Evolutionary conservation across 305 asterid genomes (phyloP).

Genomic region (Vinca major): DNA sequence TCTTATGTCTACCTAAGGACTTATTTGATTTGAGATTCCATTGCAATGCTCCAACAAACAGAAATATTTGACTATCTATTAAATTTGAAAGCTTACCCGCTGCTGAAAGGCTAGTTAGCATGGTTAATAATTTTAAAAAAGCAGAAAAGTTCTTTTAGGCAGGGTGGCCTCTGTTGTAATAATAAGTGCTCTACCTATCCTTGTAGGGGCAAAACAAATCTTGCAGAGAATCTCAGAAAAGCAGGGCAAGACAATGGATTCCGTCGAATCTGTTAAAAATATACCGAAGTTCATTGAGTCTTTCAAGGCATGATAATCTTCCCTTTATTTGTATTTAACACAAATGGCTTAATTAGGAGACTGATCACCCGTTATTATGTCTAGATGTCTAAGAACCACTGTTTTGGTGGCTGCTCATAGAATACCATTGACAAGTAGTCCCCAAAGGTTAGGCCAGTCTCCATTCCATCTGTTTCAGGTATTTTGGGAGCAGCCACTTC

Average conservation of each 20-base stretch:
- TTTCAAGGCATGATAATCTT: conserved; percentile 57
- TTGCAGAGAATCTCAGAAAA: conserved; percentile 85
- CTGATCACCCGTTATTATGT: neutral
- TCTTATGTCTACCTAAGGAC: neutral
- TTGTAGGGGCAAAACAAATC: conserved; percentile 89
- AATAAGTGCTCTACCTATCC: conserved; percentile 16
- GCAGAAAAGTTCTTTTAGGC: neutral
- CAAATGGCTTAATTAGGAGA: neutral
- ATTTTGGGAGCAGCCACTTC: no score
- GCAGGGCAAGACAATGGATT: conserved; percentile 91
- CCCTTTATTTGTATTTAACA: conserved; percentile 12
- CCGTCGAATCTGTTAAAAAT: conserved; percentile 72
- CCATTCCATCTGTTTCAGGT: no score
- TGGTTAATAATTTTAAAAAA: neutral
- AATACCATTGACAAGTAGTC: no score
- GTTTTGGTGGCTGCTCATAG: no score
- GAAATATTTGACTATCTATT: neutral
- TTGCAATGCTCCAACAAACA: neutral
- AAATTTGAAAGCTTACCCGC: neutral
- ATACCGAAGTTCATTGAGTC: conserved; percentile 59
- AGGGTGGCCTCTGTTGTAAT: neutral
- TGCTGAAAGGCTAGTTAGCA: neutral
- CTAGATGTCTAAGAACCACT: neutral
- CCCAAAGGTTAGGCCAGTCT: no score
- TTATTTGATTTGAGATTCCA: neutral